A percentile compares a stretch with the other conserved stretches of the same genome.
phyloP scores from a whole-genome alignment of 163 green algal genomes.

The Botryococcus braunii region DNA sequence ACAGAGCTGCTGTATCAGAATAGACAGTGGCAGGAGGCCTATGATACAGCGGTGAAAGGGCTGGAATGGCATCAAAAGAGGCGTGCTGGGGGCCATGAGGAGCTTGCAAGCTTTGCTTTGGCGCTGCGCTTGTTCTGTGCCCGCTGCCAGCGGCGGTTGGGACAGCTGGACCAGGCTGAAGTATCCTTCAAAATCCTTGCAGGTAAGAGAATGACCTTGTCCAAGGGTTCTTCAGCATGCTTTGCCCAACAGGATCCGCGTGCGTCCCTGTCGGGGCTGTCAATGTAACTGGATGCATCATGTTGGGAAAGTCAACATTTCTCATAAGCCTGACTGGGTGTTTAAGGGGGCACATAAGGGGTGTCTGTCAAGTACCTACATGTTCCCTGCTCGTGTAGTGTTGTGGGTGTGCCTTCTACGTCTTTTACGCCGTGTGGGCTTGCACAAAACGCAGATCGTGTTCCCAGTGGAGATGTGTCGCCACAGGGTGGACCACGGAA shows the following conservation, averaged over 20 bases:
- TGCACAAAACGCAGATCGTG: too few species aligned
- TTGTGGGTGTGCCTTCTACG: too few species aligned
- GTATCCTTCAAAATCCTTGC: conserved; percentile 45
- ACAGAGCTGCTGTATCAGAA: conserved; percentile 57
- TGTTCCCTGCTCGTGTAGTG: too few species aligned
- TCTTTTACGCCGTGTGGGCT: too few species aligned
- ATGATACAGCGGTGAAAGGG: conserved; percentile 23
- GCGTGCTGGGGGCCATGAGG: conserved; percentile 38
- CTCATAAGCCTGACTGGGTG: too few species aligned
- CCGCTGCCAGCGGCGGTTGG: conserved; percentile 40
- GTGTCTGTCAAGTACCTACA: too few species aligned
- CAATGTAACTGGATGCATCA: too few species aligned
- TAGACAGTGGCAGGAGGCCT: conserved; percentile 32
- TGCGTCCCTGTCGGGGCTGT: too few species aligned
- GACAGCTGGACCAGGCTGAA: conserved; percentile 45
- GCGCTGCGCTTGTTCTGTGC: conserved; percentile 36
- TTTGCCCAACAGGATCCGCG: too few species aligned
- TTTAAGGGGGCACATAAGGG: too few species aligned
- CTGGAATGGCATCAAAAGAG: conserved; percentile 32
- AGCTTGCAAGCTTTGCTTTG: conserved; percentile 43
- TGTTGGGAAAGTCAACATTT: not conserved
- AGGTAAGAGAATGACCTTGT: conserved; percentile 14
- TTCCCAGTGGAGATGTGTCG: too few species aligned
- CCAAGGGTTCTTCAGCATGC: not conserved
- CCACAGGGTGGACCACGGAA: conserved; percentile 48